Percentiles rank a stretch among this genome's conserved stretches.
phyloP scores from a whole-genome alignment of 768 basidiomycete species.

The Trametes cinnabarina region DNA sequence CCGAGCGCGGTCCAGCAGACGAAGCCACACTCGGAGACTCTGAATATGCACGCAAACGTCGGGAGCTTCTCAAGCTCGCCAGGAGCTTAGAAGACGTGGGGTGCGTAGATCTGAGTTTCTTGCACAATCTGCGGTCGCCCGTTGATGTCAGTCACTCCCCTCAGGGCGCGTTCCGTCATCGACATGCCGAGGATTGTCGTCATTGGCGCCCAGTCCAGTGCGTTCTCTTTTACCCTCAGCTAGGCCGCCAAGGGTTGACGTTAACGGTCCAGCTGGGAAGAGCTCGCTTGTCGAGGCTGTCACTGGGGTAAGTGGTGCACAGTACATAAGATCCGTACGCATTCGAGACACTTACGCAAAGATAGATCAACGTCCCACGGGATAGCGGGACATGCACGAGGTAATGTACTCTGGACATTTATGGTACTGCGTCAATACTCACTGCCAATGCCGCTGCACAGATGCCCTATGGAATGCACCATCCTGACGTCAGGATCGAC shows the following conservation, averaged over 20 bases:
- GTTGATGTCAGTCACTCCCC: not conserved
- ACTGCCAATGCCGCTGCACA: not conserved
- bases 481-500: slow-evolving; percentile 14
- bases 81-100: slow-evolving; percentile 41
- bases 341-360: slow-evolving; percentile 21
- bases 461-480: slow-evolving; percentile 23
- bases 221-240: slow-evolving; percentile 9
- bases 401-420: slow-evolving; percentile 25
- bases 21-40: slow-evolving; percentile 27
- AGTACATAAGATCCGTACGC: not conserved
- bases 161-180: slow-evolving; percentile 39
- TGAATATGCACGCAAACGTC: slow-evolving; percentile 41
- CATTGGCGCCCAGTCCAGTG: slow-evolving; percentile 57
- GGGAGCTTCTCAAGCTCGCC: slow-evolving; percentile 39
- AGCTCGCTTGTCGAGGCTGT: slow-evolving; percentile 60
- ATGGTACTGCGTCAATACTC: not conserved
- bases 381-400: slow-evolving; percentile 62
- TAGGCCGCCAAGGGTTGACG: no score
- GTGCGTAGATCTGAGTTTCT: slow-evolving; percentile 21
- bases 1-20: not conserved
- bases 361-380: slow-evolving; percentile 54
- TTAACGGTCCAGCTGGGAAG: slow-evolving; percentile 45
- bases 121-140: not conserved
- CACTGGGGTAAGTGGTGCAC: slow-evolving; percentile 42
- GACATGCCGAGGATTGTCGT: slow-evolving; percentile 53